Percentiles rank a stretch among this genome's conserved stretches.
Conservation (phyloP, 202 grass and related monocot genomes). For the Bolboschoenoplectus hybrid region DNA sequence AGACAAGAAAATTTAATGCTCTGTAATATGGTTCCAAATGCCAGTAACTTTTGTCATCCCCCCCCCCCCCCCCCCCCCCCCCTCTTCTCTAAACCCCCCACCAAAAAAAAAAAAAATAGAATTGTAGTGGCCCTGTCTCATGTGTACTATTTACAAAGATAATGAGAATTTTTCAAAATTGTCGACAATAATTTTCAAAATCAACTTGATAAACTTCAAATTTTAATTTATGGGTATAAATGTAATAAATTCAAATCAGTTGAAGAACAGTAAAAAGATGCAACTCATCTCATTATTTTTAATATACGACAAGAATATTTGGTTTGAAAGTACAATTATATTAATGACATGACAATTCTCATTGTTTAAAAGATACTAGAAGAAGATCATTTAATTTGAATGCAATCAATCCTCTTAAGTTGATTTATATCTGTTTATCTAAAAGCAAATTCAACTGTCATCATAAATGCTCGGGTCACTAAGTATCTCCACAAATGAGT, state of each 20-base stretch:
- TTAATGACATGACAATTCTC: not conserved
- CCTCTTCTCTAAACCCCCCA: no score
- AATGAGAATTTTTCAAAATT: not conserved
- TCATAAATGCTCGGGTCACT: no score
- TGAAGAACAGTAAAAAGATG: no score
- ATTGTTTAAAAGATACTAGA: not conserved
- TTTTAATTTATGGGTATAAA: no score
- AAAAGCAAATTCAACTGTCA: not conserved
- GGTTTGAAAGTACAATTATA: not conserved
- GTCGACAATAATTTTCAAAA: slow-evolving; percentile 2
- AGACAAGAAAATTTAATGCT: slow-evolving; percentile 32
- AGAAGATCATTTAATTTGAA: not conserved
- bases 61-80: not conserved
- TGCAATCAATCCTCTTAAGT: not conserved
- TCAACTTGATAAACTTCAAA: slow-evolving; percentile 6
- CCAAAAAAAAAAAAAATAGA: not conserved
- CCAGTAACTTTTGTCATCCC: not conserved
- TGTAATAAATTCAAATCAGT: no score
- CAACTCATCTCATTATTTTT: no score
- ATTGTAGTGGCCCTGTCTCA: not conserved
- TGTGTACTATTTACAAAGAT: not conserved
- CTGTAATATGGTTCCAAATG: not conserved
- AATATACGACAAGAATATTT: not conserved
- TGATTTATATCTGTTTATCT: not conserved
- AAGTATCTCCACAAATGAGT: no score